These are phyloP conservation scores for Linum trigynum DNA, from an alignment of 345 rosid species.

Conservation along the genomic window DNA sequence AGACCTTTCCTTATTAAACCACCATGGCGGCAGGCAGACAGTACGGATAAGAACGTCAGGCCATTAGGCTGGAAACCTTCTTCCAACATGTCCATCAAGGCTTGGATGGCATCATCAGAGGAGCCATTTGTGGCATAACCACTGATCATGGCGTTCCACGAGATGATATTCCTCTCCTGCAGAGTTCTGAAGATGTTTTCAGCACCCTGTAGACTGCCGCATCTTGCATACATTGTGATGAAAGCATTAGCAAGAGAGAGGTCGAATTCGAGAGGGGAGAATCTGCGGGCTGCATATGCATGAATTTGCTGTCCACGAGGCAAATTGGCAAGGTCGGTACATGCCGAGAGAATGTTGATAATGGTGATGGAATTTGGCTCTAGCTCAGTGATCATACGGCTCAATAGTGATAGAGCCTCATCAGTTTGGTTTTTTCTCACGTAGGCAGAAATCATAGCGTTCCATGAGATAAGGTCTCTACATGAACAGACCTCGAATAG, in stretches of 20 bases:
- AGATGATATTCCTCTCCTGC: conserved; percentile 23
- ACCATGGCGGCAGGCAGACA: conserved; percentile 51
- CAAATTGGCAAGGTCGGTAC: conserved; percentile 22
- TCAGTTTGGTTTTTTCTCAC: conserved; percentile 23
- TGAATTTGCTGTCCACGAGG: conserved; percentile 36
- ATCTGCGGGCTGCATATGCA: conserved; percentile 32
- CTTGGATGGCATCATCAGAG: conserved; percentile 27
- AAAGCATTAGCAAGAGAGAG: conserved; percentile 36
- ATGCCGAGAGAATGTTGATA: conserved; percentile 33
- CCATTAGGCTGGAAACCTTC: conserved; percentile 36
- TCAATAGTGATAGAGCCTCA: conserved; percentile 28
- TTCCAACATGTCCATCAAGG: conserved; percentile 34
- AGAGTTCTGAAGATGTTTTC: conserved; percentile 32
- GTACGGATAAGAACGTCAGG: conserved; percentile 27
- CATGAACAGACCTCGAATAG: conserved; percentile 27
- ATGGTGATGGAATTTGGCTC: conserved; percentile 40
- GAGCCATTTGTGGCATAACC: conserved; percentile 41
- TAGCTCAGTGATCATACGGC: conserved; percentile 28
- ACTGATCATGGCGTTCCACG: conserved; percentile 55
- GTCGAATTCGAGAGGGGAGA: conserved; percentile 14
- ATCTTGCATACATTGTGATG: conserved; percentile 46
- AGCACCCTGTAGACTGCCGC: conserved; percentile 36
- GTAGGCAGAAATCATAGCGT: conserved; percentile 38
- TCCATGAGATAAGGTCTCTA: conserved; percentile 45
- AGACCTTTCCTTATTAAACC: conserved; percentile 40